phyloP scores from a whole-genome alignment of 495 filamentous ascomycete genomes.

The Penicillium parvum region DNA sequence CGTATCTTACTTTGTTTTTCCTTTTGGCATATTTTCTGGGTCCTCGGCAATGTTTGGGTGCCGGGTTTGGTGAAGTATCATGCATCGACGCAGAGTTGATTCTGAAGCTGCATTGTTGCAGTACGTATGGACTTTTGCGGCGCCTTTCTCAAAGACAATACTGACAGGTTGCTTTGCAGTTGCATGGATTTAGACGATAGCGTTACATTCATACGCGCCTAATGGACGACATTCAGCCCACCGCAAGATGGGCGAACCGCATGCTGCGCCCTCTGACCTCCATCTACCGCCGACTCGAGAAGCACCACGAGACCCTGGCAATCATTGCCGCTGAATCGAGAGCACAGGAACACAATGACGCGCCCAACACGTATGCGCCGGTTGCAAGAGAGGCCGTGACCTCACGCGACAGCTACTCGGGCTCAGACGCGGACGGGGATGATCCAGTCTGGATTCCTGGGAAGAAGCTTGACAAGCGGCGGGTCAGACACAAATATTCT shows the following conservation, averaged over 20 bases:
- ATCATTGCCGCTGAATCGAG: conserved; percentile 29
- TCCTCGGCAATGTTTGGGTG: conserved; percentile 5
- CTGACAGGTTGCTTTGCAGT: conserved; percentile 3
- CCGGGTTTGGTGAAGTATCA: conserved; percentile 10
- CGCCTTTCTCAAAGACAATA: neutral
- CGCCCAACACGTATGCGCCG: neutral
- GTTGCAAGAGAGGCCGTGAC: neutral
- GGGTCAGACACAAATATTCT: conserved; percentile 37
- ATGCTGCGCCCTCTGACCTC: conserved; percentile 45
- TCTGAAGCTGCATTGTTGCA: conserved; percentile 3
- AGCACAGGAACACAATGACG: conserved; percentile 12
- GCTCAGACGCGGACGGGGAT: conserved; percentile 37
- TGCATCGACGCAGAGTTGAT: conserved; percentile 11
- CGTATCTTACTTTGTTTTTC: conserved; percentile 6
- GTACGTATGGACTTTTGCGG: neutral
- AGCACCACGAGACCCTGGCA: conserved; percentile 38
- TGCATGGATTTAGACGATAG: conserved; percentile 7
- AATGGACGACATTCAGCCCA: conserved; percentile 43
- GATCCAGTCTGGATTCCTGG: conserved; percentile 46
- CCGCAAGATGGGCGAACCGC: conserved; percentile 47
- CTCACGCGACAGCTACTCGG: conserved; percentile 11
- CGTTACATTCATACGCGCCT: neutral
- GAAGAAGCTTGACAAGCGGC: conserved; percentile 30
- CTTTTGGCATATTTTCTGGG: neutral
- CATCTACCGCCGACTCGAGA: conserved; percentile 42